Base-by-base conservation (phyloP, 2,329 filamentous ascomycete species). In the Diaporthe destruens region DNA sequence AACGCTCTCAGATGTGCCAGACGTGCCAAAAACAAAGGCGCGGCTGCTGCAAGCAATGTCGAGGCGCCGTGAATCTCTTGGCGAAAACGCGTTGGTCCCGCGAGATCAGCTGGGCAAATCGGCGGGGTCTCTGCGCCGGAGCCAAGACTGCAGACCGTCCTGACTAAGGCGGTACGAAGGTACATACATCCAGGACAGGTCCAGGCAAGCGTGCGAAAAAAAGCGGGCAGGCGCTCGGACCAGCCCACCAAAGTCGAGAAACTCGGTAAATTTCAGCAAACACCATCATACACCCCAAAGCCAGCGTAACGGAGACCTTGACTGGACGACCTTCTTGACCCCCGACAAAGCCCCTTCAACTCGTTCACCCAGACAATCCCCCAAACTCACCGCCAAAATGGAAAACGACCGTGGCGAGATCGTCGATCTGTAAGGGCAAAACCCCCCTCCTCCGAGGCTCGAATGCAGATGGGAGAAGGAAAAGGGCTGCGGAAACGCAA, bases 351-450 rank as follows among this genome's bases (percentile, higher is more conserved):
- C 75, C 77, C 75, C 78, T 73, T 77, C 77, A 77, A 76, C 78
- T 77, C 75, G 76, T 77, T 75, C 75, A 47, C 74, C 76, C 74
- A 75, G 73, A 74, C 75, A 77, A 78, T 74, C 76, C 80, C 80
- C 79, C 79, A 79, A 79, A 78, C 81, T 81, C 76, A 77, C 77
- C 83, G 86, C 82, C 84, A 95, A 90, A 88, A 99, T 98, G 96
- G 96, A 99, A 92, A 99, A 99, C 95, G 96, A 98, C 90, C 71
- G 72, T 73, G 96, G 96, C 89, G 95, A 98, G 88, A 95, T 98
- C 89, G 96, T 98, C 87, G 96, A 98, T 89, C 95, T 98, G 94
- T 98, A 92, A 87, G 92, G 67, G 56, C 16, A 87, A 87, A 79
- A 74, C 73, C 73, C 72, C 72, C 39, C 39, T 42, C 73, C 63